Conservation (phyloP, 2,329 filamentous ascomycete species). For the Diaporthe vaccinii region DNA sequence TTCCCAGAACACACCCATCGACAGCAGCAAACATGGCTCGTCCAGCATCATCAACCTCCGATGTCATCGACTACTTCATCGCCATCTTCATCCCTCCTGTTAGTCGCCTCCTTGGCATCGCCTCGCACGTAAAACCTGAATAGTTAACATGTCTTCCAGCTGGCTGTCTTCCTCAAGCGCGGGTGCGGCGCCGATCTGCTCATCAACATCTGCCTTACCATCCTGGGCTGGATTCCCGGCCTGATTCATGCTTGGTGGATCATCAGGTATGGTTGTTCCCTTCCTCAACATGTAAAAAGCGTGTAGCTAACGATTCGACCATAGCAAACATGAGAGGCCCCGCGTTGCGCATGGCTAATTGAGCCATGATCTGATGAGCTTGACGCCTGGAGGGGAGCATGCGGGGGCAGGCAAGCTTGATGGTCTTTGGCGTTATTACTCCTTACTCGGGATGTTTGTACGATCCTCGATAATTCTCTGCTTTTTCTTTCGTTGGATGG, state of each 20-base stretch:
- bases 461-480: background rate
- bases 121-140: background rate
- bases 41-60: constrained; percentile 38
- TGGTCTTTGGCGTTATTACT: background rate
- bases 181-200: constrained; percentile 34
- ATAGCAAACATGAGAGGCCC: constrained; percentile 24
- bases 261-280: constrained; percentile 21
- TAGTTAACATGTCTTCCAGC: constrained; percentile 1
- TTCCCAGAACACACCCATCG: background rate
- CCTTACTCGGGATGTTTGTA: background rate
- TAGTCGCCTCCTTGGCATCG: background rate
- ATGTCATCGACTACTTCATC: constrained; percentile 40
- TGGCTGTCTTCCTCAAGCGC: constrained; percentile 40
- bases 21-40: constrained; percentile 36
- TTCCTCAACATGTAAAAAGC: too few relatives aligned
- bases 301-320: background rate
- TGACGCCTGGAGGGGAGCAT: background rate
- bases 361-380: background rate
- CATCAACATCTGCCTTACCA: constrained; percentile 41
- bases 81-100: constrained; percentile 41
- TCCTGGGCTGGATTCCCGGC: constrained; percentile 40
- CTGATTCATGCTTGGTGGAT: constrained; percentile 42
- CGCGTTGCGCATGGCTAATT: background rate
- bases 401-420: background rate
- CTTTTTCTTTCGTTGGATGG: background rate